phyloP scores from a whole-genome alignment of 1,284 basidiomycete genomes.

The Ceraceosorus bombacis region DNA sequence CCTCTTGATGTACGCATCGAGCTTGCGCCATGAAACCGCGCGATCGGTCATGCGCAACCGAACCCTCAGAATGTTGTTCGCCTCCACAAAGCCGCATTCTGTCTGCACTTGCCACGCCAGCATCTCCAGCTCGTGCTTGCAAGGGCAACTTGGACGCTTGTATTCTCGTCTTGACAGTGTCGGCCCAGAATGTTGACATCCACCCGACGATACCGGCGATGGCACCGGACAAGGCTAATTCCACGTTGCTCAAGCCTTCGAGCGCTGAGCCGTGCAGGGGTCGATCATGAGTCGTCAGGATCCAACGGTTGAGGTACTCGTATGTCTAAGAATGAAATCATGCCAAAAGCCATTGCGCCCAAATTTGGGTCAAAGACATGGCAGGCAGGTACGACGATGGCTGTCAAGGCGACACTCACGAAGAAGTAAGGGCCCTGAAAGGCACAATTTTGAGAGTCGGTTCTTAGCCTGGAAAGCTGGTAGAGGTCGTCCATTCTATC shows the following conservation, averaged over 20 bases:
- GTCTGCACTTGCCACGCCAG: background rate
- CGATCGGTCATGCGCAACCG: background rate
- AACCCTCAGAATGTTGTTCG: slow-evolving; percentile 13
- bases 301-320: slow-evolving; percentile 26
- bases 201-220: slow-evolving; percentile 37
- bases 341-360: too few relatives aligned
- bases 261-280: background rate
- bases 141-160: slow-evolving; percentile 18
- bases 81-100: slow-evolving; percentile 17
- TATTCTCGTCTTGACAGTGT: slow-evolving; percentile 41
- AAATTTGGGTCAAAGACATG: background rate
- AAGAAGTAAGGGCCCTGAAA: slow-evolving; percentile 40
- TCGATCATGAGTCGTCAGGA: slow-evolving; percentile 9
- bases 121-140: background rate
- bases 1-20: slow-evolving; percentile 7
- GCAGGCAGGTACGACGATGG: background rate
- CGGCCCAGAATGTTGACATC: slow-evolving; percentile 40
- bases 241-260: slow-evolving; percentile 15
- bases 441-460: background rate
- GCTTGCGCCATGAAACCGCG: background rate
- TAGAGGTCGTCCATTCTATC: background rate
- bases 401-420: background rate
- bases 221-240: slow-evolving; percentile 34
- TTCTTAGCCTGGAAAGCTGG: background rate
- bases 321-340: slow-evolving; percentile 15